Base-by-base conservation (phyloP, 805 yeast genomes). In the Teunomyces stri region DNA sequence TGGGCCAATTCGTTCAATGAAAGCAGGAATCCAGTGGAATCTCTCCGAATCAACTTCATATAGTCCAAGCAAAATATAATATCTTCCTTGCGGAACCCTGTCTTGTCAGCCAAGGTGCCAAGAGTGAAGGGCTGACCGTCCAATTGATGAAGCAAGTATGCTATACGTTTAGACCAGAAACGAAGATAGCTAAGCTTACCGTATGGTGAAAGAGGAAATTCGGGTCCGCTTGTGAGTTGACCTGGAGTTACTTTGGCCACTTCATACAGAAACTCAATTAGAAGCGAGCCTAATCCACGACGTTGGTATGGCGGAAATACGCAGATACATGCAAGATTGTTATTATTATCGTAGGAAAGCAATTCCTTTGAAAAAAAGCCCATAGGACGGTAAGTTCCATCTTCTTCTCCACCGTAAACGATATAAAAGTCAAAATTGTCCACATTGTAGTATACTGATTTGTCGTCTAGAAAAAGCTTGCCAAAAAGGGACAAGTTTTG, bases 321-420 rank as follows among this genome's bases (percentile, higher is more conserved):
- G 53, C 94, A 75, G 10, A 94, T 87, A 60, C 98, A 94, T 0
- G 97, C 97, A 33, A 94, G 70, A 60, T 92, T 94, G 45, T 66
- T 69, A 62, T 91, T 88, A 44, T 81, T 76, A 45, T 87, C 92
- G 78, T 82, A 81, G 0, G 96, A 84, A 0, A 86, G 69, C 38
- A 85, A 69, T 59, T 94, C 99, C 56, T 88, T 87, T 11, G 97
- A 90, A 59, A 89, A 94, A 61, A 89, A 94, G 1, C 97, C 99
- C 85, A 91, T 84, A 1, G 92, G 91, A 44, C 69, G 62, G 45
- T 50, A 65, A 18, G 36, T 41, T 20, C 40, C 50, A 20, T 31
- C 58, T 21, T 72, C 70, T 20, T 72, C 70, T 1, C 64, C 64
- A 21, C 87, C 85, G 60, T 85, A 88, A 2, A 84, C 71, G 22